A percentile compares a stretch with the other conserved stretches of the same genome.
Evolutionary conservation across 108 stramenopile genomes (phyloP).

Genomic region (Pelagomonas calceolata): DNA sequence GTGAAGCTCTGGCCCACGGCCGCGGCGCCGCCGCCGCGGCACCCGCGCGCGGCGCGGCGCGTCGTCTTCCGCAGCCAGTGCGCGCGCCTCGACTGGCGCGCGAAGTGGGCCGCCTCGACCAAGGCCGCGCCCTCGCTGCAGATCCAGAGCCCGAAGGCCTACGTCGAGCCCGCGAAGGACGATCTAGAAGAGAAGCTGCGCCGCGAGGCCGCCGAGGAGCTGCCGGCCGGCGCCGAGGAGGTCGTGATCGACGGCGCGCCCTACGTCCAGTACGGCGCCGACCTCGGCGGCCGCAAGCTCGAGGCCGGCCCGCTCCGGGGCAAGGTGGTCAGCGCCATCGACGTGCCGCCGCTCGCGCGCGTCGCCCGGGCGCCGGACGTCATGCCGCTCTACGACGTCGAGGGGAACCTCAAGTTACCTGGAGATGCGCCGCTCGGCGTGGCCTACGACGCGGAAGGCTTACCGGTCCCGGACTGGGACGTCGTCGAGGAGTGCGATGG

Average conservation of each 20-base stretch:
- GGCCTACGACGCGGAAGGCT: not conserved
- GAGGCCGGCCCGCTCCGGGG: too few relatives aligned
- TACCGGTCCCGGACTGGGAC: not conserved
- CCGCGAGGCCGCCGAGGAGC: too few relatives aligned
- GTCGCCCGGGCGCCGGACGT: not conserved
- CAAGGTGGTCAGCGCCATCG: not conserved
- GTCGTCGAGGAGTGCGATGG: not conserved
- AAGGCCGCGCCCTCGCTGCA: not conserved
- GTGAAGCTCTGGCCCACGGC: too few relatives aligned
- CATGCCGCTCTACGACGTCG: not conserved
- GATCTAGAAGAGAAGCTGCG: too few relatives aligned
- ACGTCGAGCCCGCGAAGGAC: not conserved
- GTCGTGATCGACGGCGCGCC: not conserved
- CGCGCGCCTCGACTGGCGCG: not conserved
- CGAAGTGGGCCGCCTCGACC: not conserved
- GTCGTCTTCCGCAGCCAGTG: not conserved
- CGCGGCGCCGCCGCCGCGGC: too few relatives aligned
- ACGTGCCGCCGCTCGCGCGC: not conserved
- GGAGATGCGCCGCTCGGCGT: not conserved
- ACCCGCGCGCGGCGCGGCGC: not conserved
- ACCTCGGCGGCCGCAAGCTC: not conserved
- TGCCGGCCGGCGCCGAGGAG: too few relatives aligned
- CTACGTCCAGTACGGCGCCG: not conserved
- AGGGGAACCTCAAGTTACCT: not conserved
- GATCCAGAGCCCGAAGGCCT: not conserved